phyloP scores from a whole-genome alignment of 176 grass and related monocot species.

The Metroxylon sagu region DNA sequence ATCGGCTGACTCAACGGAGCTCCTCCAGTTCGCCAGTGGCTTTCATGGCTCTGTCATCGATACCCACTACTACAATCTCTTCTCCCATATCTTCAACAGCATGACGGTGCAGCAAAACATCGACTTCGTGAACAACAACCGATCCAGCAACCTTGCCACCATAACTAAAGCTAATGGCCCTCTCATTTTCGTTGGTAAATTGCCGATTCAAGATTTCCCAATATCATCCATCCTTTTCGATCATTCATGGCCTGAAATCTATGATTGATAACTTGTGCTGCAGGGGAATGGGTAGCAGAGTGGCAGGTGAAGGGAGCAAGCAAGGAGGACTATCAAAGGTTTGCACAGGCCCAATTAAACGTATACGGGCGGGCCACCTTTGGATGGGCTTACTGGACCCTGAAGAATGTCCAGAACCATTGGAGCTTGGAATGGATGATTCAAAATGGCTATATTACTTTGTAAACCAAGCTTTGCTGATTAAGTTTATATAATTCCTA shows the following conservation, averaged over 20 bases:
- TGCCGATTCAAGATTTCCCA: not conserved
- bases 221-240: too few species aligned
- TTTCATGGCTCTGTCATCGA: constrained; percentile 31
- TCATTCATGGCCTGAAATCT: too few species aligned
- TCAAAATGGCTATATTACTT: constrained; percentile 19
- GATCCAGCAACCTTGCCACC: constrained; percentile 7
- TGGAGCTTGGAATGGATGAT: constrained; percentile 87
- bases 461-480: too few species aligned
- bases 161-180: constrained; percentile 31
- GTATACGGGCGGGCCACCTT: constrained; percentile 49
- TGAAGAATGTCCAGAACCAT: constrained; percentile 37
- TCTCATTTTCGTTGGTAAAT: constrained; percentile 44
- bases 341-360: constrained; percentile 25
- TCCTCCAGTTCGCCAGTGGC: constrained; percentile 26
- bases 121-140: constrained; percentile 26
- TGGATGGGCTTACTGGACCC: constrained; percentile 63
- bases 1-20: constrained; percentile 18
- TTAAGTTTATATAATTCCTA: too few species aligned
- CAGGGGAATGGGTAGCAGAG: constrained; percentile 38
- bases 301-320: constrained; percentile 1
- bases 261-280: not conserved
- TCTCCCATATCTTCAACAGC: constrained; percentile 12
- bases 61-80: constrained; percentile 53
- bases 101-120: constrained; percentile 55
- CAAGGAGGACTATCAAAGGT: constrained; percentile 18